Conservation (phyloP, 257 asterid species). For the Cordia subcordata region DNA sequence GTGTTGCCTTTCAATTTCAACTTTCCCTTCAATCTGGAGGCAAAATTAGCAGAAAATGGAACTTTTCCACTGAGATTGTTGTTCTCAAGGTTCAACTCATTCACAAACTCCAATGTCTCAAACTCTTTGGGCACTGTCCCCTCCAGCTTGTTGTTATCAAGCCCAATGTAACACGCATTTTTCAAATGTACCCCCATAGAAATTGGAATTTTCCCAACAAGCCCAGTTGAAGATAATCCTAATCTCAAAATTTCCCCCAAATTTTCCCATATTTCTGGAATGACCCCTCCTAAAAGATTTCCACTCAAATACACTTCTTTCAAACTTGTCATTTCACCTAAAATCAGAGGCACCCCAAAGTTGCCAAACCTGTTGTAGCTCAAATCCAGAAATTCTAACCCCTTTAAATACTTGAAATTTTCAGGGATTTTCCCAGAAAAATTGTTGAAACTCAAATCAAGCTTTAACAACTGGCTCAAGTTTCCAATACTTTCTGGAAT, state of each 20-base stretch:
- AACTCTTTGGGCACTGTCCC: conserved; percentile 72
- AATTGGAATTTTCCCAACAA: conserved; percentile 62
- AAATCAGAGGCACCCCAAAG: conserved; percentile 54
- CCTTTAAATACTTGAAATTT: conserved; percentile 31
- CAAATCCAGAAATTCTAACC: conserved; percentile 61
- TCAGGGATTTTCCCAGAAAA: conserved; percentile 67
- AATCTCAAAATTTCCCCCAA: conserved; percentile 50
- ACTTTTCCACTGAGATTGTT: conserved; percentile 71
- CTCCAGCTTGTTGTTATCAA: conserved; percentile 61
- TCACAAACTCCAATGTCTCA: conserved; percentile 43
- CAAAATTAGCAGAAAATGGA: conserved; percentile 56
- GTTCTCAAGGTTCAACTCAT: conserved; percentile 70
- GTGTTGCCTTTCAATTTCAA: conserved; percentile 79
- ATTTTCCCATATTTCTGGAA: conserved; percentile 72
- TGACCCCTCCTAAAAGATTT: conserved; percentile 61
- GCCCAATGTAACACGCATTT: conserved; percentile 51
- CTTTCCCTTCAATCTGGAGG: conserved; percentile 56
- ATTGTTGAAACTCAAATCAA: conserved; percentile 59
- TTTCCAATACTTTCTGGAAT: conserved; percentile 52
- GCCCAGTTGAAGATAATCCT: conserved; percentile 58
- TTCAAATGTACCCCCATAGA: conserved; percentile 59
- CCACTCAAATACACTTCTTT: conserved; percentile 67
- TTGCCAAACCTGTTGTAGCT: conserved; percentile 49
- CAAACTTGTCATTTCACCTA: conserved; percentile 49
- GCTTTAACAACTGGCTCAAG: conserved; percentile 43